These are phyloP conservation scores for Coleophoma eucalyptorum DNA, from an alignment of 2,329 filamentous ascomycete genomes.

Conservation along the genomic window DNA sequence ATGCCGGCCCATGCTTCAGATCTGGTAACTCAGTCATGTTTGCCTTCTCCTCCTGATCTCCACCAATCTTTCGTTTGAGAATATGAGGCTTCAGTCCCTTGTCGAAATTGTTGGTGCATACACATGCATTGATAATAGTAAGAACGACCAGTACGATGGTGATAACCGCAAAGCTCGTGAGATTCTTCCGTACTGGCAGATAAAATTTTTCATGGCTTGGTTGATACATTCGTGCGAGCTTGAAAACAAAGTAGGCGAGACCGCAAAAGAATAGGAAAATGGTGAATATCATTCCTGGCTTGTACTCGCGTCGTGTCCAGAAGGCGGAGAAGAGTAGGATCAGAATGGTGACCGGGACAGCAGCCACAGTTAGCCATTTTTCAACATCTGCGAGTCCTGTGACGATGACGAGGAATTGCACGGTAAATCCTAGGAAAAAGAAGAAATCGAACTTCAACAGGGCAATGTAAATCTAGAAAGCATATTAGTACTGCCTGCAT, in stretches of 20 bases:
- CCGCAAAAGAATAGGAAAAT: constrained; percentile 87
- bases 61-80: constrained; percentile 48
- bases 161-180: constrained; percentile 92
- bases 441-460: constrained; percentile 99
- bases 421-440: constrained; percentile 98
- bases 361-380: constrained; percentile 81
- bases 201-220: constrained; percentile 58
- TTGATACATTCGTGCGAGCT: constrained; percentile 93
- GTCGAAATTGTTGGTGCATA: constrained; percentile 89
- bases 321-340: constrained; percentile 83
- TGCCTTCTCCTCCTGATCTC: constrained; percentile 44
- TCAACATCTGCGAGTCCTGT: constrained; percentile 66
- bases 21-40: constrained; percentile 43
- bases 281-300: constrained; percentile 69
- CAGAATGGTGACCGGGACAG: constrained; percentile 84
- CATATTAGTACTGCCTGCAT: constrained; percentile 6
- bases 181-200: constrained; percentile 72
- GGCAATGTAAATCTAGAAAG: constrained; percentile 83
- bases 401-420: constrained; percentile 95
- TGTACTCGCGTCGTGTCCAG: constrained; percentile 81
- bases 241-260: constrained; percentile 95
- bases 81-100: constrained; percentile 87
- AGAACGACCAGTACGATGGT: constrained; percentile 84
- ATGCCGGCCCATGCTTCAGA: constrained; percentile 32
- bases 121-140: constrained; percentile 81